Percentiles rank a stretch among this genome's conserved stretches.
phyloP scores from a whole-genome alignment of 202 grass and related monocot genomes.

The Digitaria exilis region DNA sequence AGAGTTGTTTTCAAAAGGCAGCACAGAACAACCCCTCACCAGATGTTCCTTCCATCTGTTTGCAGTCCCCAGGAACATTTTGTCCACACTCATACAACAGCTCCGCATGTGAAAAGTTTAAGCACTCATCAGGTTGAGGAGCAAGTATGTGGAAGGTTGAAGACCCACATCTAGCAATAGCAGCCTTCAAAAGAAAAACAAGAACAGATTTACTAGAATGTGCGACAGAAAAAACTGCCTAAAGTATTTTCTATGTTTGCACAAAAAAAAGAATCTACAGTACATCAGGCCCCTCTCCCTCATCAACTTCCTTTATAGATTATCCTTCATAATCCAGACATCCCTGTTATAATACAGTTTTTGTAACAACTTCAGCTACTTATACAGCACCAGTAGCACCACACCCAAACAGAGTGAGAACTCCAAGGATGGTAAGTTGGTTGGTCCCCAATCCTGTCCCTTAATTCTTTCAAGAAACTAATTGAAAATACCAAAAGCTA shows the following conservation, averaged over 20 bases:
- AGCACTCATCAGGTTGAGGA: constrained; percentile 38
- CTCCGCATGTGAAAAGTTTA: constrained; percentile 60
- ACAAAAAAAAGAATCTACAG: constrained; percentile 19
- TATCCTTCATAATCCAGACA: neutral
- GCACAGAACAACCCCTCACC: constrained; percentile 41
- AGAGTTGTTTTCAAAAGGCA: constrained; percentile 6
- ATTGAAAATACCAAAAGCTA: constrained; percentile 14
- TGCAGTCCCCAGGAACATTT: constrained; percentile 11
- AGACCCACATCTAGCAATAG: constrained; percentile 41
- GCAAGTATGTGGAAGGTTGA: constrained; percentile 63
- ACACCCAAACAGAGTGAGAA: constrained; percentile 6
- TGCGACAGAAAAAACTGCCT: constrained; percentile 9
- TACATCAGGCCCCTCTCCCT: neutral
- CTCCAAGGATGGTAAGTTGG: neutral
- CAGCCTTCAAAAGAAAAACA: constrained; percentile 53
- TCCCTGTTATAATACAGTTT: neutral
- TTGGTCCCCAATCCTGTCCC: neutral
- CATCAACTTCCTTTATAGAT: neutral
- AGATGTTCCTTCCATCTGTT: constrained; percentile 42
- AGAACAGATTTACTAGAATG: constrained; percentile 28
- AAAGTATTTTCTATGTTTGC: neutral
- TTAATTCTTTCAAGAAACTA: neutral
- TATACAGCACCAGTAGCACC: too few species aligned
- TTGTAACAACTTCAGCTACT: constrained; percentile 12
- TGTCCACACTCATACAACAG: constrained; percentile 45